Evolutionary conservation across 108 stramenopile genomes (phyloP).

Genomic region (Fistulifera solaris): DNA sequence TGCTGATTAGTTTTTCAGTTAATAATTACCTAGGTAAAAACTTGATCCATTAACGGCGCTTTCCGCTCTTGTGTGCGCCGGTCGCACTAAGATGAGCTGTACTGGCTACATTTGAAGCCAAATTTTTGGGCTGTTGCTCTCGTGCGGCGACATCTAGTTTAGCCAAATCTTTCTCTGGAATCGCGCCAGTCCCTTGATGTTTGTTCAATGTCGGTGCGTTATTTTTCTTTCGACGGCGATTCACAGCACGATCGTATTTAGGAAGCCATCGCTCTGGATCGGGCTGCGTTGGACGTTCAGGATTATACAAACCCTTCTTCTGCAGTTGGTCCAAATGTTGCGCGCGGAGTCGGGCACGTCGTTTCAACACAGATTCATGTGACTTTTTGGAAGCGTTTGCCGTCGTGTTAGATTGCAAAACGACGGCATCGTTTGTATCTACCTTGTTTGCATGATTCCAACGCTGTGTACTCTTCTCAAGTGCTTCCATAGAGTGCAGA

Average conservation of each 20-base stretch:
- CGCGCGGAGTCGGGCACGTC: constrained; percentile 49
- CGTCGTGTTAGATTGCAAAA: constrained; percentile 13
- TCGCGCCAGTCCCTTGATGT: constrained; percentile 74
- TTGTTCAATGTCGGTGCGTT: constrained; percentile 23
- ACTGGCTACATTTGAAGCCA: constrained; percentile 17
- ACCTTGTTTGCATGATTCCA: neutral
- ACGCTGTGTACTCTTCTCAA: constrained; percentile 16
- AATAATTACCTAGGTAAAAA: too few species aligned
- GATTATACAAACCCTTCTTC: constrained; percentile 57
- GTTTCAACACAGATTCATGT: constrained; percentile 52
- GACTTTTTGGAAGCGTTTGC: constrained; percentile 9
- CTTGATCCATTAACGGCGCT: too few species aligned
- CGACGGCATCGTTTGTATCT: neutral
- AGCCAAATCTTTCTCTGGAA: constrained; percentile 74
- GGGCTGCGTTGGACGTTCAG: constrained; percentile 69
- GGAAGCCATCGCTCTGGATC: constrained; percentile 97
- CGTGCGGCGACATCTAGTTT: constrained; percentile 89
- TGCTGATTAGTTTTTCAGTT: neutral
- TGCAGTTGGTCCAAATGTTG: constrained; percentile 53
- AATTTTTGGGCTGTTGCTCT: constrained; percentile 28
- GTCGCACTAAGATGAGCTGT: constrained; percentile 36
- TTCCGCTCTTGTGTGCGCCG: neutral
- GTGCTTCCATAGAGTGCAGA: constrained; percentile 49
- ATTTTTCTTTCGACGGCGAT: constrained; percentile 56
- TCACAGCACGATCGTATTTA: constrained; percentile 81